Percentiles rank a stretch among this genome's conserved stretches.
These are phyloP conservation scores for Daldinia sp. DNA, from an alignment of 2,329 filamentous ascomycete genomes.

Conservation along the genomic window DNA sequence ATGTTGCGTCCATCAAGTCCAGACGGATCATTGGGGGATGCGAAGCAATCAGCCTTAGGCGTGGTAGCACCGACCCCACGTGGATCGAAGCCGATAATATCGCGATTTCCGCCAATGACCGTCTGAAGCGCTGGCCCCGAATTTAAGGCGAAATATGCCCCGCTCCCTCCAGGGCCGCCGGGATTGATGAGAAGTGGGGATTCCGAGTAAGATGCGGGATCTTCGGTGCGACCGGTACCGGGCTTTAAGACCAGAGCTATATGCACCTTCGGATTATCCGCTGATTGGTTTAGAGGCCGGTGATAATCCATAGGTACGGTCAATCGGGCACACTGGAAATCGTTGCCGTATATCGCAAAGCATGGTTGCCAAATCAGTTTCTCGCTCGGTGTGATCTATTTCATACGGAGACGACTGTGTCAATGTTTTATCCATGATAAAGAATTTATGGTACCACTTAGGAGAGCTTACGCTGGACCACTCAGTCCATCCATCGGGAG, in stretches of 20 bases:
- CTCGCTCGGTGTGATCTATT: slow-evolving; percentile 59
- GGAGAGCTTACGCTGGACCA: slow-evolving; percentile 41
- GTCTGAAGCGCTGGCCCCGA: slow-evolving; percentile 51
- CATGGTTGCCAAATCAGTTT: slow-evolving; percentile 61
- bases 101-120: slow-evolving; percentile 56
- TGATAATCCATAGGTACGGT: slow-evolving; percentile 62
- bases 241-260: slow-evolving; percentile 54
- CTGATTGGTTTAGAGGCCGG: slow-evolving; percentile 55
- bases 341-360: slow-evolving; percentile 46
- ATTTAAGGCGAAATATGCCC: slow-evolving; percentile 49
- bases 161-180: slow-evolving; percentile 61
- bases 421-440: slow-evolving; percentile 17
- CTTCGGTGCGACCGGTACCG: slow-evolving; percentile 49
- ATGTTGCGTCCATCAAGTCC: slow-evolving; percentile 46
- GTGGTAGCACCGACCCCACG: slow-evolving; percentile 58
- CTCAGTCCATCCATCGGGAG: slow-evolving; percentile 31
- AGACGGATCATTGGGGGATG: slow-evolving; percentile 38
- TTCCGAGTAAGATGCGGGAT: slow-evolving; percentile 51
- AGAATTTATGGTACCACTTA: background rate
- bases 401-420: slow-evolving; percentile 8
- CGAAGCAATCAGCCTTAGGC: slow-evolving; percentile 57
- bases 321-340: slow-evolving; percentile 58
- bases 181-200: slow-evolving; percentile 61
- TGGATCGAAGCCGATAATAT: slow-evolving; percentile 63
- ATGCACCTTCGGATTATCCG: slow-evolving; percentile 54